These are phyloP conservation scores for Tephrocybe sp. DNA, from an alignment of 768 basidiomycete genomes.

Conservation along the genomic window DNA sequence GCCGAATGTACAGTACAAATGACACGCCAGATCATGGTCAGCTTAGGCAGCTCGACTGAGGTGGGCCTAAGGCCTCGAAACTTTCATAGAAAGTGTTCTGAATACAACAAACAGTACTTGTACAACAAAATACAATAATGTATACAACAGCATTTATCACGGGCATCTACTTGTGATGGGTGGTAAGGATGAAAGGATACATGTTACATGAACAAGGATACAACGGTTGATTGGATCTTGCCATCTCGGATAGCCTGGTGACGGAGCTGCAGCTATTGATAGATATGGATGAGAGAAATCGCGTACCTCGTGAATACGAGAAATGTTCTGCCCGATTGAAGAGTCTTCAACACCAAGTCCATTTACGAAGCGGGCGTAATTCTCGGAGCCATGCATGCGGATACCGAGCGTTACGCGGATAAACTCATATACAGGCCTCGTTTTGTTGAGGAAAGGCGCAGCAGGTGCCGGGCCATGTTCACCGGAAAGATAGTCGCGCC, in stretches of 20 bases:
- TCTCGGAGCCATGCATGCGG: constrained; percentile 76
- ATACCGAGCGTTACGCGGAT: constrained; percentile 64
- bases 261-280: constrained; percentile 2
- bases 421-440: constrained; percentile 66
- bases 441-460: constrained; percentile 56
- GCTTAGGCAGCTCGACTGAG: no score
- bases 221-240: constrained; percentile 57
- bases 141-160: background rate
- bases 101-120: constrained; percentile 1
- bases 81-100: no score
- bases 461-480: constrained; percentile 62
- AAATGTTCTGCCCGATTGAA: constrained; percentile 72
- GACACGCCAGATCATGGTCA: no score
- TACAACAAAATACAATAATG: background rate
- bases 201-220: constrained; percentile 42
- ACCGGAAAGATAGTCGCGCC: constrained; percentile 57
- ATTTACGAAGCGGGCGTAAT: constrained; percentile 43
- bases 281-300: background rate
- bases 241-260: constrained; percentile 47
- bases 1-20: constrained; percentile 9
- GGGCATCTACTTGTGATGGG: no score
- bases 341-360: constrained; percentile 47
- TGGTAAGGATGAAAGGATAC: background rate
- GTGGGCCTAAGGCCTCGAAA: no score
- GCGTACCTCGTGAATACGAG: constrained; percentile 65